A percentile compares a stretch with the other conserved stretches of the same genome.
These are phyloP conservation scores for Fusarium sp. DNA, from an alignment of 2,329 filamentous ascomycete genomes.

Conservation along the genomic window DNA sequence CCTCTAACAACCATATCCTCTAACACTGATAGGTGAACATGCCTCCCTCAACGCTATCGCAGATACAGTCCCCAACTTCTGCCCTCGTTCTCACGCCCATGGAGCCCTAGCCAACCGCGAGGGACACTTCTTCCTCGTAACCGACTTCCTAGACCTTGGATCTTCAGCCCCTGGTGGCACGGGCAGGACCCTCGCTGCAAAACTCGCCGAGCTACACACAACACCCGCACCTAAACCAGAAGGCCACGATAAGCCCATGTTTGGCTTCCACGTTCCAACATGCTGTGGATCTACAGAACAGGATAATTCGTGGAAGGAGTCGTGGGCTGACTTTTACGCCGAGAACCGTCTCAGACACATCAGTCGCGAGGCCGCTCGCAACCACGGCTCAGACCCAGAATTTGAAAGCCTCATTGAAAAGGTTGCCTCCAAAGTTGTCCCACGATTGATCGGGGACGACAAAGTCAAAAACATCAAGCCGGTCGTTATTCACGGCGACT, in stretches of 20 bases:
- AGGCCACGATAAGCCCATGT: slow-evolving; percentile 70
- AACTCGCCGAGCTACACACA: slow-evolving; percentile 83
- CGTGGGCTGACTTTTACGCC: slow-evolving; percentile 90
- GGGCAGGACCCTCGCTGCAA: slow-evolving; percentile 73
- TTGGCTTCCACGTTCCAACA: slow-evolving; percentile 86
- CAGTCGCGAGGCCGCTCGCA: slow-evolving; percentile 64
- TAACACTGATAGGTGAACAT: slow-evolving; percentile 74
- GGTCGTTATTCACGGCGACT: slow-evolving; percentile 87
- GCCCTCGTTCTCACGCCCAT: slow-evolving; percentile 79
- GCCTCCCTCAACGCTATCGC: slow-evolving; percentile 87
- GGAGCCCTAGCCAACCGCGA: slow-evolving; percentile 69
- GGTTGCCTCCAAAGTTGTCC: slow-evolving; percentile 75
- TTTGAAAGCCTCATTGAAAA: slow-evolving; percentile 73
- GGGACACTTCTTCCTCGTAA: slow-evolving; percentile 69
- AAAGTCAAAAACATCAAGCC: slow-evolving; percentile 76
- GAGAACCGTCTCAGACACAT: slow-evolving; percentile 79
- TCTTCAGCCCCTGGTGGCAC: slow-evolving; percentile 56
- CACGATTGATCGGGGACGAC: slow-evolving; percentile 76
- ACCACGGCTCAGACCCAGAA: slow-evolving; percentile 73
- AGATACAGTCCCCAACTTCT: slow-evolving; percentile 76
- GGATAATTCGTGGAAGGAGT: slow-evolving; percentile 77
- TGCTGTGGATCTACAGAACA: slow-evolving; percentile 90
- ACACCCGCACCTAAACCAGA: slow-evolving; percentile 76
- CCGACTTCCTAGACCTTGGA: slow-evolving; percentile 81
- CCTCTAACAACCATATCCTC: slow-evolving; percentile 1